Percentiles rank a stretch among this genome's conserved stretches.
Evolutionary conservation across 2,329 filamentous ascomycete species (phyloP).

Genomic region (Penicillium sclerotiorum): DNA sequence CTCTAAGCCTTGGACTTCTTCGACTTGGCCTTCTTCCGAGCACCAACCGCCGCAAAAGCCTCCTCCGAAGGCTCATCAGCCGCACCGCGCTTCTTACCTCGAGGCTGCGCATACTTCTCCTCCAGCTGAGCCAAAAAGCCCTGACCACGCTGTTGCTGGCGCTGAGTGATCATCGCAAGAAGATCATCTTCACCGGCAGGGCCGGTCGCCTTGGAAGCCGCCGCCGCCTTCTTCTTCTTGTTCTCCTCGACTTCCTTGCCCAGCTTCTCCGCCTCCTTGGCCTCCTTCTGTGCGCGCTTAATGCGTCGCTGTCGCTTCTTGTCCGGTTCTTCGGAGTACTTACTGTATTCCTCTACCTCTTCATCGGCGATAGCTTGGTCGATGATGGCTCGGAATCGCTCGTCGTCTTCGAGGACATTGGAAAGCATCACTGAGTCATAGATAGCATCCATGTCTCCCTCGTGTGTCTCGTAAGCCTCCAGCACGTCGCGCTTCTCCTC

Average conservation of each 20-base stretch:
- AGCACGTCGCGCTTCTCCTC: constrained; percentile 82
- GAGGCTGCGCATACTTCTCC: constrained; percentile 68
- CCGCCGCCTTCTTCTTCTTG: constrained; percentile 62
- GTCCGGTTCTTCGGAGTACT: constrained; percentile 74
- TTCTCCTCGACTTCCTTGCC: constrained; percentile 75
- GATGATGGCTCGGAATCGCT: constrained; percentile 78
- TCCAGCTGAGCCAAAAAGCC: constrained; percentile 73
- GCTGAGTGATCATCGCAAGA: constrained; percentile 72
- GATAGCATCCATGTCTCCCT: constrained; percentile 75
- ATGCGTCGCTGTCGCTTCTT: constrained; percentile 62
- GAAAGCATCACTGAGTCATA: constrained; percentile 88
- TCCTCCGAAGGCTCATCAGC: constrained; percentile 65
- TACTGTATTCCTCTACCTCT: constrained; percentile 66
- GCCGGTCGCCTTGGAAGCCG: constrained; percentile 32
- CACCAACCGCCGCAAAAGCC: constrained; percentile 52
- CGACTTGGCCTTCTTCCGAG: constrained; percentile 40
- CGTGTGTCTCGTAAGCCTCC: constrained; percentile 68
- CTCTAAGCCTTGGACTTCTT: constrained; percentile 31
- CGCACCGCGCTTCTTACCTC: constrained; percentile 46
- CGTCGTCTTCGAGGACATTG: constrained; percentile 79
- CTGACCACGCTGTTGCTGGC: constrained; percentile 64
- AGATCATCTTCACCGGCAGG: constrained; percentile 49
- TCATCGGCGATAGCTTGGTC: constrained; percentile 73
- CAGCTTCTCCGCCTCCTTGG: constrained; percentile 71
- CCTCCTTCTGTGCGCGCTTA: constrained; percentile 67